Conservation (phyloP, 805 yeast genomes). For the Peterozyma toletana region DNA sequence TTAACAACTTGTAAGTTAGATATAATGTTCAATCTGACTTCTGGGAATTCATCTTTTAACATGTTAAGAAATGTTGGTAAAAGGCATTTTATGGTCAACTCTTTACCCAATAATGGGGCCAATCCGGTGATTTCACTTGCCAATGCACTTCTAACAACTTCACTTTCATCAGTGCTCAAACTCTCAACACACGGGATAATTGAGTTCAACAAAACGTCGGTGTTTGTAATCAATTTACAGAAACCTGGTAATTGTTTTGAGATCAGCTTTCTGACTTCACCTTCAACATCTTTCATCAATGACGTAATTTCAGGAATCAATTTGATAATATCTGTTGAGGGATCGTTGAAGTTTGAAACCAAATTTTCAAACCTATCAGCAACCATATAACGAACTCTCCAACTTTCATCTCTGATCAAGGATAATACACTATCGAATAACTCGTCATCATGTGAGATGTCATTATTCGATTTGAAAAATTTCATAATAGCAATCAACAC, state of each 20-base stretch:
- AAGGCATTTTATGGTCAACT: constrained; percentile 71
- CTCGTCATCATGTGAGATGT: constrained; percentile 52
- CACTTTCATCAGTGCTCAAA: constrained; percentile 85
- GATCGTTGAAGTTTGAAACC: constrained; percentile 54
- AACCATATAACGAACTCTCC: constrained; percentile 98
- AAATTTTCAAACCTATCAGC: constrained; percentile 86
- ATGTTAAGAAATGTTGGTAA: constrained; percentile 85
- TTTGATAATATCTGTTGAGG: constrained; percentile 44
- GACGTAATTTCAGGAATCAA: constrained; percentile 66
- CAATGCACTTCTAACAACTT: constrained; percentile 86
- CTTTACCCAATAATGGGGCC: constrained; percentile 81
- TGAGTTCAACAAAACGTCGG: constrained; percentile 47
- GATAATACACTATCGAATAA: constrained; percentile 59
- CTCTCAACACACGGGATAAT: constrained; percentile 80
- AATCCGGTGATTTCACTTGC: constrained; percentile 84
- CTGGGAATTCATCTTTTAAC: constrained; percentile 96
- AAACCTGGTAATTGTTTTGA: constrained; percentile 86
- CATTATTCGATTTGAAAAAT: constrained; percentile 53
- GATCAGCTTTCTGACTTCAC: constrained; percentile 93
- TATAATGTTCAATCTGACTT: constrained; percentile 89
- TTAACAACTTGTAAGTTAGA: constrained; percentile 88
- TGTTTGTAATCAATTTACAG: constrained; percentile 38
- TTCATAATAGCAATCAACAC: constrained; percentile 76
- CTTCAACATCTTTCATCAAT: constrained; percentile 86
- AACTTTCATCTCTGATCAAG: constrained; percentile 80